Base-by-base conservation (phyloP, 2,329 filamentous ascomycete species). In the Diplodia sapinea region DNA sequence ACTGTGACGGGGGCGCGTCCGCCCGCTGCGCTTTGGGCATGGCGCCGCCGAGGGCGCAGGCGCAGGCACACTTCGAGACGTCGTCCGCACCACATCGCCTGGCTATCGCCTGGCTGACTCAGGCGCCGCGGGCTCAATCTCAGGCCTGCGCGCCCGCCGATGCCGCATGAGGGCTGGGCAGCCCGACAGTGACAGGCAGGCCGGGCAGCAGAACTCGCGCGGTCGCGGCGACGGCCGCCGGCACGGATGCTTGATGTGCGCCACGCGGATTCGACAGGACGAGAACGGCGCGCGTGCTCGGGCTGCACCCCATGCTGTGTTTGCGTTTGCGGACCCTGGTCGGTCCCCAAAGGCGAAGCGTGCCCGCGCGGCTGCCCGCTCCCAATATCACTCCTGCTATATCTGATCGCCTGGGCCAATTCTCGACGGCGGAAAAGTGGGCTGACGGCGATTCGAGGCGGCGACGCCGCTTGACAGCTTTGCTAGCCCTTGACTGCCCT, bases 351-450 rank as follows among this genome's bases (percentile, higher is more conserved):
- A 52, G 59, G 47, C 47, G 59, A 63, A 49, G 47, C 47, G 50
- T 63, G 59, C 59, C 59, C 59, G 59, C 59, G 59, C 59, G 47
- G 47, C 59, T 63, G 40, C 59, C 47, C 43, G 47, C 17, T 63
- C 59, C 57, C 59, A 51, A 63, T 63, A 63, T 63, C 59, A 17
- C 47, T 51, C 47, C 59, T 63, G 47, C 59, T 63, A 63, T 52
- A 63, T 51, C 31, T 38, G 59, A 63, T 63, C 59, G 59, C 59
- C 59, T 63, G 43, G 31, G n/a, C 59, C 59, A 63, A 63, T 63
- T 63, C 59, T 63, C 59, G 43, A 23, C 59, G 43, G 43, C 59
- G 43, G 59, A 63, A 63, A 63, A 63, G 59, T 63, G 59, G 59
- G 59, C 59, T 63, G 59, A 52, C 59, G 59, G 59, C 40, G 31